phyloP scores from a whole-genome alignment of 192 early-diverging fungal species.

The Chytriomyces hyalinus region DNA sequence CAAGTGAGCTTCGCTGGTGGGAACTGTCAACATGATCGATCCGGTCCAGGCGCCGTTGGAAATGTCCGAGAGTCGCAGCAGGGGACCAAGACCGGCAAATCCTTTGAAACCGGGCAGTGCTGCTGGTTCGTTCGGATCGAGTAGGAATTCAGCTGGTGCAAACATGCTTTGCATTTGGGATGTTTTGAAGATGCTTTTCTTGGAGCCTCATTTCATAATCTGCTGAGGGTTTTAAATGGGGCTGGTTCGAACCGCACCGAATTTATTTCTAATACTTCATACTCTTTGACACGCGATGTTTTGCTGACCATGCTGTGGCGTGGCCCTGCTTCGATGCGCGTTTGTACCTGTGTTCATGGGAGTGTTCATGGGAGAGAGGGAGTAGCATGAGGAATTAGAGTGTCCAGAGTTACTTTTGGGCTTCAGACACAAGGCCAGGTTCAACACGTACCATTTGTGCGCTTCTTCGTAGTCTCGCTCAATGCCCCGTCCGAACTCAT shows the following conservation, averaged over 20 bases:
- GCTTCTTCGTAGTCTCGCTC: not conserved
- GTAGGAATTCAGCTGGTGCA: too few species aligned
- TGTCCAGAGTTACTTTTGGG: too few species aligned
- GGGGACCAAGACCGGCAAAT: not conserved
- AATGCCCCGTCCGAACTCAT: not conserved
- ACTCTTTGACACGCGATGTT: not conserved
- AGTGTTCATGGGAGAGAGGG: too few species aligned
- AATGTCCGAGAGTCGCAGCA: constrained; percentile 16
- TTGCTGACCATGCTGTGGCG: not conserved
- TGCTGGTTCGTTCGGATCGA: not conserved
- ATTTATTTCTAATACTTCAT: too few species aligned
- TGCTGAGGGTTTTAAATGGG: too few species aligned
- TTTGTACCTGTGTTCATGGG: not conserved
- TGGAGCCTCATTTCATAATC: too few species aligned
- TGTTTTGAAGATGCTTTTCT: too few species aligned
- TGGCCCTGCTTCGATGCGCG: not conserved
- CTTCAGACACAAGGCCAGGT: too few species aligned
- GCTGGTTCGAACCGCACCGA: too few species aligned
- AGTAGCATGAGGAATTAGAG: too few species aligned
- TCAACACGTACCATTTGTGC: not conserved
- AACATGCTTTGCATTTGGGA: too few species aligned
- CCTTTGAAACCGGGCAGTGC: not conserved
- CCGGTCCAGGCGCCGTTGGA: not conserved
- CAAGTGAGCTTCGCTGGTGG: not conserved
- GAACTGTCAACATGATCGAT: not conserved